These are phyloP conservation scores for Podila horticola DNA, from an alignment of 192 early-diverging fungal species.

Conservation along the genomic window DNA sequence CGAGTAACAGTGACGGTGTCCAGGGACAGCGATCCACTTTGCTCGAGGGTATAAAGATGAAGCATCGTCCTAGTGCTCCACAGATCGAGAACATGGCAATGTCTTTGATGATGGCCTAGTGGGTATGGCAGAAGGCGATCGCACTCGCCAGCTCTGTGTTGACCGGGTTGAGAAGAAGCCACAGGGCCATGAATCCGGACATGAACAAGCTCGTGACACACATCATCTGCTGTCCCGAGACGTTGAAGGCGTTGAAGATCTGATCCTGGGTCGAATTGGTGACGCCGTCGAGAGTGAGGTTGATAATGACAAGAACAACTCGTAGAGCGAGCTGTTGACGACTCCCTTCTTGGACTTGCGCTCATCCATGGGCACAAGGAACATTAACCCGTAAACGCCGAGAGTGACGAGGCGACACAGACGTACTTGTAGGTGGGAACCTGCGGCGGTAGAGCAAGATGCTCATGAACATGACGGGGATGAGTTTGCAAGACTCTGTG, in stretches of 20 bases:
- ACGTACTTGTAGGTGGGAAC: slow-evolving; percentile 92
- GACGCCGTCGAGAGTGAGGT: slow-evolving; percentile 92
- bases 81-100: slow-evolving; percentile 90
- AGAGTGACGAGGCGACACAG: slow-evolving; percentile 88
- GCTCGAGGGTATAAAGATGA: slow-evolving; percentile 94
- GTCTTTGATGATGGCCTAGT: slow-evolving; percentile 85
- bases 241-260: slow-evolving; percentile 84
- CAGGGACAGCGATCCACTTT: slow-evolving; percentile 88
- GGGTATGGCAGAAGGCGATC: slow-evolving; percentile 74
- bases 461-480: slow-evolving; percentile 97
- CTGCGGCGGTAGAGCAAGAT: slow-evolving; percentile 88
- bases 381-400: slow-evolving; percentile 95
- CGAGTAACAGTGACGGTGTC: slow-evolving; percentile 97
- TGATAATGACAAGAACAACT: slow-evolving; percentile 85
- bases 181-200: slow-evolving; percentile 74
- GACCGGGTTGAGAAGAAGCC: slow-evolving; percentile 82
- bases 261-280: slow-evolving; percentile 97
- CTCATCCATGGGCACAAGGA: slow-evolving; percentile 71
- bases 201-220: slow-evolving; percentile 92
- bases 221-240: slow-evolving; percentile 97
- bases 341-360: slow-evolving; percentile 54
- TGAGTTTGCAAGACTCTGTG: slow-evolving; percentile 95
- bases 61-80: slow-evolving; percentile 97
- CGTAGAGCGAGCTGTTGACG: slow-evolving; percentile 75
- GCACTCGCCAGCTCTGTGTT: slow-evolving; percentile 82